Conservation (phyloP, 768 basidiomycete species). For the Russula vinacea region DNA sequence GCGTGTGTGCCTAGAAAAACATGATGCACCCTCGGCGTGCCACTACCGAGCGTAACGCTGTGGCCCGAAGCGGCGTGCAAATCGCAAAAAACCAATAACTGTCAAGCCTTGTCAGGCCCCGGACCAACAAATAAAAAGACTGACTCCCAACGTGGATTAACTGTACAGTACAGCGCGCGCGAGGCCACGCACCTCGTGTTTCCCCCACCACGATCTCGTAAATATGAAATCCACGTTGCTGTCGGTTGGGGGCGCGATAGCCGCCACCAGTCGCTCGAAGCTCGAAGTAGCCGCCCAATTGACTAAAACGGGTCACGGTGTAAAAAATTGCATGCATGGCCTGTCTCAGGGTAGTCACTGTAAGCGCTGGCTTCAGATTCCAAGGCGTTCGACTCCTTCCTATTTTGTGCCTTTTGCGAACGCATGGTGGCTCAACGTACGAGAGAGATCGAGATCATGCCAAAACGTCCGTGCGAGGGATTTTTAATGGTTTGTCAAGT, state of each 20-base stretch:
- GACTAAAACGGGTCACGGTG: not conserved
- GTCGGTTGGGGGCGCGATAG: not conserved
- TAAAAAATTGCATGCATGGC: not conserved
- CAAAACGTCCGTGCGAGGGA: not conserved
- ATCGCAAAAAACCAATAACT: not conserved
- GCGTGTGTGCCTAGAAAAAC: not conserved
- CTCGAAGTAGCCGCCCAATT: slow-evolving; percentile 1
- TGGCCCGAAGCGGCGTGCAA: not conserved
- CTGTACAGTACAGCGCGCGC: not conserved
- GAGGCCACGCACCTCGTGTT: not conserved
- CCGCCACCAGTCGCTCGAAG: not conserved
- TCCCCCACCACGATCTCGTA: slow-evolving; percentile 9
- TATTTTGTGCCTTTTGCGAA: not conserved
- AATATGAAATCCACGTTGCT: slow-evolving; percentile 21
- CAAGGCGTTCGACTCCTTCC: not conserved
- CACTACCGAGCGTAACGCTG: not conserved
- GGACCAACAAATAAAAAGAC: not conserved
- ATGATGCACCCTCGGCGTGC: not conserved
- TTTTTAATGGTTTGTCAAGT: not conserved
- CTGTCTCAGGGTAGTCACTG: not conserved
- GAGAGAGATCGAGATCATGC: not conserved
- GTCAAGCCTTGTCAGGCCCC: not conserved
- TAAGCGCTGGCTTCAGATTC: not conserved
- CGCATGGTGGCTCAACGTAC: not conserved
- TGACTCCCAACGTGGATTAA: not conserved